Base-by-base conservation (phyloP, 768 basidiomycete species). In the Mycena polygramma region DNA sequence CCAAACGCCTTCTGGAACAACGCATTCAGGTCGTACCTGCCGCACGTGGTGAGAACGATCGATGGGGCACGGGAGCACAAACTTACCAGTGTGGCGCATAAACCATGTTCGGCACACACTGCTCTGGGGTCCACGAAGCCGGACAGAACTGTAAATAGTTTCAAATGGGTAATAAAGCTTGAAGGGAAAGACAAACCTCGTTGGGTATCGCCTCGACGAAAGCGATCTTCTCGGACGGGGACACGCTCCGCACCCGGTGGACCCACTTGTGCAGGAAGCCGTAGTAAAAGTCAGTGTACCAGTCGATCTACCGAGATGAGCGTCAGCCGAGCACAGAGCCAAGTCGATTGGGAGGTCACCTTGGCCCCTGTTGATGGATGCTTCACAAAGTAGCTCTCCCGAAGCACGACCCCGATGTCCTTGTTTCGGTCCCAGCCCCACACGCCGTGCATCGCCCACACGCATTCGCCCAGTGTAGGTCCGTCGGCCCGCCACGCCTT, bases 191-290 rank as follows among this genome's bases (percentile, higher is more conserved):
- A 41, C 64, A 6, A 2, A 95, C 95, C 84, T 99, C 97, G 74
- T 99, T 99, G 9, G 98, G 97, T 71, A 99, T 93, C 20, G 92
- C 88, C 74, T 97, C 97, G 0, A 91, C 85, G 72, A 97, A 94
- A 0, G 92, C 79, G 63, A 93, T 81, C 74, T 91, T 92, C 7
- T 88, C 84, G 6, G 80, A 81, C 1, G 86, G 81, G 7, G 85
- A 81, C 11, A 83, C 82, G 22, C 76, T 76, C 43, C 87, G 85
- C 14, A 95, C 87, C 36, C 89, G 81, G 52, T 87, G 82, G 15
- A 87, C 86, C 92, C 95, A 96, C 49, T 83, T 82, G 64, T 86
- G 84, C 68, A 92, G 76, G 76, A 96, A 91, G 0, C 94, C 94
- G 77, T 86, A 94, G 80, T 94, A 97, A 72, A 89, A 94, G 77